Evolutionary conservation across 1,284 basidiomycete genomes (phyloP).

Genomic region (Trichosporon sp.): DNA sequence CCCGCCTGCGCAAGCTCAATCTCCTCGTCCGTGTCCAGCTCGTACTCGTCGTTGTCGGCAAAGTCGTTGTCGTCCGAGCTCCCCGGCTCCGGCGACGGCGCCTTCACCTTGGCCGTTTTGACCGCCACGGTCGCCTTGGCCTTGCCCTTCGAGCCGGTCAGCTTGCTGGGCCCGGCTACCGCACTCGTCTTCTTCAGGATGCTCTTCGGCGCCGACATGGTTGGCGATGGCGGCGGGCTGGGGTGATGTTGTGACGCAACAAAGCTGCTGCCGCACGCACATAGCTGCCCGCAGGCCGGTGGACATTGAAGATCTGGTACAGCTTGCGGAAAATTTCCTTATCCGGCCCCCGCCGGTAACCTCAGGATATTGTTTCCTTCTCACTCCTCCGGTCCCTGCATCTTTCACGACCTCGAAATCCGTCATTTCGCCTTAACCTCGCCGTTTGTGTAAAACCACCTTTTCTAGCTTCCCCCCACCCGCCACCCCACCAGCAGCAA

Average conservation of each 20-base stretch:
- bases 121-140: conserved; percentile 7
- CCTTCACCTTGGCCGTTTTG: conserved; percentile 10
- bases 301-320: conserved; percentile 1
- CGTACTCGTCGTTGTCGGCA: conserved; percentile 14
- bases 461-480: background rate
- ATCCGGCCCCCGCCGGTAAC: background rate
- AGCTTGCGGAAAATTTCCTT: conserved; percentile 19
- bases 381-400: background rate
- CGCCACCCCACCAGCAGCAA: conserved; percentile 6
- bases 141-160: conserved; percentile 4
- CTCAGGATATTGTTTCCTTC: background rate
- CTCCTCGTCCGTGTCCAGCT: conserved; percentile 22
- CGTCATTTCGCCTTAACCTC: background rate
- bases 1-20: conserved; percentile 15
- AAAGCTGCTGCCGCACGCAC: background rate
- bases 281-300: background rate
- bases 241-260: background rate
- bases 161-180: conserved; percentile 1
- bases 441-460: background rate
- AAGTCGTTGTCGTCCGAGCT: conserved; percentile 14
- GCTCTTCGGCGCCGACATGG: conserved; percentile 19
- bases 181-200: conserved; percentile 20
- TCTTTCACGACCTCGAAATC: conserved; percentile 3
- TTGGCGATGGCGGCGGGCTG: background rate
- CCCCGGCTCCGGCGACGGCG: conserved; percentile 6